Evolutionary conservation across 495 filamentous ascomycete genomes (phyloP).

Genomic region (Margaritispora aquatica): DNA sequence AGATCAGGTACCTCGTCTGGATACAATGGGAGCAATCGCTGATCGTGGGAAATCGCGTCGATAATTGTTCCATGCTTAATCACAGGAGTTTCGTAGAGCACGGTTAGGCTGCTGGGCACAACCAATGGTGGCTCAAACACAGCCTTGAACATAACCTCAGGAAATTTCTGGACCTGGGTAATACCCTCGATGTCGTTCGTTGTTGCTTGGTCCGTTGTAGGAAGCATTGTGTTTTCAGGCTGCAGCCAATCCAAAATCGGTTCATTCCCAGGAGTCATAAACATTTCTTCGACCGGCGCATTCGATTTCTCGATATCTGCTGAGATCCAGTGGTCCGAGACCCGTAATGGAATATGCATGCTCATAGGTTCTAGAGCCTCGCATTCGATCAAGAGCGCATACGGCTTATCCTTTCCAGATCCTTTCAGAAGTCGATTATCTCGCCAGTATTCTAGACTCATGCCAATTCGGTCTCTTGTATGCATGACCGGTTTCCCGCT

Average conservation of each 20-base stretch:
- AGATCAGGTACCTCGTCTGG: constrained; percentile 33
- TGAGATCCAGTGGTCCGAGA: constrained; percentile 64
- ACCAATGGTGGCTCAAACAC: constrained; percentile 79
- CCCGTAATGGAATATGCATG: constrained; percentile 42
- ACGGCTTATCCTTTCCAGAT: constrained; percentile 41
- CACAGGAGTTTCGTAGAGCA: constrained; percentile 60
- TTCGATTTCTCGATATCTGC: constrained; percentile 46
- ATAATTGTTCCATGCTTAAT: constrained; percentile 39
- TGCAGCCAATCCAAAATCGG: constrained; percentile 62
- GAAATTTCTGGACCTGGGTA: constrained; percentile 39
- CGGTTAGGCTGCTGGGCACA: constrained; percentile 59
- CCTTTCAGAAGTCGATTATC: constrained; percentile 21
- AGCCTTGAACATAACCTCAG: constrained; percentile 76
- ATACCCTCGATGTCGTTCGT: constrained; percentile 30
- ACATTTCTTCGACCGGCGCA: constrained; percentile 33
- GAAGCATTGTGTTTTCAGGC: constrained; percentile 41
- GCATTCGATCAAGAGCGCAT: constrained; percentile 60
- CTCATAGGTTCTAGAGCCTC: constrained; percentile 38
- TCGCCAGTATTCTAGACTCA: constrained; percentile 80
- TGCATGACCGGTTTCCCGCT: constrained; percentile 80
- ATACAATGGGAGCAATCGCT: constrained; percentile 52
- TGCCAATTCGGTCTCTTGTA: constrained; percentile 59
- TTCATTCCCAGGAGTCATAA: constrained; percentile 31
- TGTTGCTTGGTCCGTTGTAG: constrained; percentile 28
- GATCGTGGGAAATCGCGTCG: constrained; percentile 58